Evolutionary conservation across 2,329 filamentous ascomycete genomes (phyloP).

Genomic region (Furcasterigmium furcatum): DNA sequence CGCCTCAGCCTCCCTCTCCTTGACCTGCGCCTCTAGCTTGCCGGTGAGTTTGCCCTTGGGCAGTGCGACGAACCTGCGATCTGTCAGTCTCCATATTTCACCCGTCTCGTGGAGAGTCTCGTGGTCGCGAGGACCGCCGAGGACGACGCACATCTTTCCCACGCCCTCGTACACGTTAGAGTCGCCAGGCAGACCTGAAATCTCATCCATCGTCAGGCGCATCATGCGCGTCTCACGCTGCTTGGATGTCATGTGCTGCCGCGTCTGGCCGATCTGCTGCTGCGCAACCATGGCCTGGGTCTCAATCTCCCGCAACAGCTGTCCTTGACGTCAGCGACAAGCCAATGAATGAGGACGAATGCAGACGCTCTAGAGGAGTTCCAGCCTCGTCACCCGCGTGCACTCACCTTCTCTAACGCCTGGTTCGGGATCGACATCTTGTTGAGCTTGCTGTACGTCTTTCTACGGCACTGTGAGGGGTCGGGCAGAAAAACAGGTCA

Average conservation of each 20-base stretch:
- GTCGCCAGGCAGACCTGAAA: constrained; percentile 69
- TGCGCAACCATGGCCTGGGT: constrained; percentile 83
- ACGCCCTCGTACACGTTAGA: constrained; percentile 91
- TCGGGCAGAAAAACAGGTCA: constrained; percentile 63
- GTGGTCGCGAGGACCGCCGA: no score
- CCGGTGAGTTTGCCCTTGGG: constrained; percentile 70
- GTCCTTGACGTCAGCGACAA: background rate
- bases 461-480: constrained; percentile 39
- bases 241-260: constrained; percentile 79
- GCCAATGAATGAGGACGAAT: background rate
- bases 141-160: constrained; percentile 79
- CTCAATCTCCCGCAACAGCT: constrained; percentile 94
- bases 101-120: constrained; percentile 1
- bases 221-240: constrained; percentile 86
- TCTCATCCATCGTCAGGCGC: constrained; percentile 80
- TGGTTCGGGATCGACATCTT: constrained; percentile 92
- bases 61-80: constrained; percentile 77
- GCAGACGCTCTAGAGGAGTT: no score
- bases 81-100: constrained; percentile 4
- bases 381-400: no score
- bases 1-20: constrained; percentile 74
- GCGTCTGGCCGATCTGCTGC: constrained; percentile 86
- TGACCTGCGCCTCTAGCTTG: constrained; percentile 72
- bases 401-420: constrained; percentile 83
- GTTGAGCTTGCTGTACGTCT: constrained; percentile 19